Conservation (phyloP, 2,329 filamentous ascomycete species). For the Ilyonectria robusta region DNA sequence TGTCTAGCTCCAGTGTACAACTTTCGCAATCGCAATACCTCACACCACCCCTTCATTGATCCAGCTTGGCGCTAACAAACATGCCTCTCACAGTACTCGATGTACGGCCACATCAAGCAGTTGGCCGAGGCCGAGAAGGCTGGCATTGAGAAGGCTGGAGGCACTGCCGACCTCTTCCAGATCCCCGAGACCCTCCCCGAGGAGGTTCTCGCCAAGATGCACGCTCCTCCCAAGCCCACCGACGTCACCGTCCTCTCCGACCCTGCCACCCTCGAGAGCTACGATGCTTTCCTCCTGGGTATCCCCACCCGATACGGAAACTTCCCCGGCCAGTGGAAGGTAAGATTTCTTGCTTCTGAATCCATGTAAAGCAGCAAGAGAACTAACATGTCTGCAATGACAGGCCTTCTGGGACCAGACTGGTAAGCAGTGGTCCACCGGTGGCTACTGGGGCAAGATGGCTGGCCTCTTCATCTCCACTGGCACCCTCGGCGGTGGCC, state of each 20-base stretch:
- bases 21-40: slow-evolving; percentile 16
- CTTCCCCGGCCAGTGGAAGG: slow-evolving; percentile 96
- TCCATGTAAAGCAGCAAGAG: background rate
- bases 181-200: slow-evolving; percentile 88
- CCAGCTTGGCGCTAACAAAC: background rate
- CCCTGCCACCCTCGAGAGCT: slow-evolving; percentile 74
- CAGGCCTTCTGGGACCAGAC: slow-evolving; percentile 88
- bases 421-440: slow-evolving; percentile 85
- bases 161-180: slow-evolving; percentile 86
- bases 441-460: slow-evolving; percentile 88
- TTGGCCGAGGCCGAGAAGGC: slow-evolving; percentile 92
- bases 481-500: slow-evolving; percentile 87
- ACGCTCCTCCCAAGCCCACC: slow-evolving; percentile 83
- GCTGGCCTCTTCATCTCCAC: slow-evolving; percentile 93
- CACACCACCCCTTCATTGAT: background rate
- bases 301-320: slow-evolving; percentile 97
- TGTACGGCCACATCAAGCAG: slow-evolving; percentile 90
- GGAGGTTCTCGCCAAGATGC: slow-evolving; percentile 91
- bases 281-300: slow-evolving; percentile 92
- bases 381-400: background rate
- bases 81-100: slow-evolving; percentile 77
- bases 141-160: slow-evolving; percentile 90
- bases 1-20: background rate
- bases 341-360: slow-evolving; percentile 35
- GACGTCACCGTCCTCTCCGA: slow-evolving; percentile 75